Evolutionary conservation across 768 basidiomycete genomes (phyloP).

Genomic region (Psilocybe cyanescens): DNA sequence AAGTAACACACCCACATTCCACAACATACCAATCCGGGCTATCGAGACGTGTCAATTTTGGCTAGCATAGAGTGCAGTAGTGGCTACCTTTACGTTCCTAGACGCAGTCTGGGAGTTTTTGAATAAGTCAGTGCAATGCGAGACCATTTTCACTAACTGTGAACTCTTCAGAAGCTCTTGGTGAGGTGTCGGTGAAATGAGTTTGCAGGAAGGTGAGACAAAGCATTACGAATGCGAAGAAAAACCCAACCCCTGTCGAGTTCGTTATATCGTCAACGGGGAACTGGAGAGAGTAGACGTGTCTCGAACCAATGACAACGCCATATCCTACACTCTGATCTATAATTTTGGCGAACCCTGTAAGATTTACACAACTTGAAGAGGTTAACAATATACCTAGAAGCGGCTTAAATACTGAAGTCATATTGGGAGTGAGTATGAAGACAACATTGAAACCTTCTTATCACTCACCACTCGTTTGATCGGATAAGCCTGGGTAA

Average conservation of each 20-base stretch:
- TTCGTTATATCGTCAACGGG: neutral
- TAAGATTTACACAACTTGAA: neutral
- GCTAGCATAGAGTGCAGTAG: no score
- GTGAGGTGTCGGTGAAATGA: constrained; percentile 49
- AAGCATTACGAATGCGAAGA: constrained; percentile 52
- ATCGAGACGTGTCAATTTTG: no score
- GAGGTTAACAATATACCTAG: constrained; percentile 26
- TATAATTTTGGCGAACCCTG: constrained; percentile 13
- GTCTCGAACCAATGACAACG: constrained; percentile 45
- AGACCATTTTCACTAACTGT: constrained; percentile 31
- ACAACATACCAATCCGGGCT: constrained; percentile 54
- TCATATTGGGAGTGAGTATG: no score
- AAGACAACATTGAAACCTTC: no score
- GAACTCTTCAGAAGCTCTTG: constrained; percentile 51
- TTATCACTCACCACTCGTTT: no score
- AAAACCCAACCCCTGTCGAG: constrained; percentile 48
- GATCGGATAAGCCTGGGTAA: no score
- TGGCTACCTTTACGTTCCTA: constrained; percentile 43
- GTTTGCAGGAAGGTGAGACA: constrained; percentile 47
- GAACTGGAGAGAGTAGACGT: neutral
- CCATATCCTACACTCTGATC: constrained; percentile 53
- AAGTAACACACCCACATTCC: constrained; percentile 40
- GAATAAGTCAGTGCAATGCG: neutral
- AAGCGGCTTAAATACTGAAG: constrained; percentile 42
- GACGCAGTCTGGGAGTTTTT: constrained; percentile 40